Conservation (phyloP, 1,139 yeast genomes). For the Debaryomyces fabryi region DNA sequence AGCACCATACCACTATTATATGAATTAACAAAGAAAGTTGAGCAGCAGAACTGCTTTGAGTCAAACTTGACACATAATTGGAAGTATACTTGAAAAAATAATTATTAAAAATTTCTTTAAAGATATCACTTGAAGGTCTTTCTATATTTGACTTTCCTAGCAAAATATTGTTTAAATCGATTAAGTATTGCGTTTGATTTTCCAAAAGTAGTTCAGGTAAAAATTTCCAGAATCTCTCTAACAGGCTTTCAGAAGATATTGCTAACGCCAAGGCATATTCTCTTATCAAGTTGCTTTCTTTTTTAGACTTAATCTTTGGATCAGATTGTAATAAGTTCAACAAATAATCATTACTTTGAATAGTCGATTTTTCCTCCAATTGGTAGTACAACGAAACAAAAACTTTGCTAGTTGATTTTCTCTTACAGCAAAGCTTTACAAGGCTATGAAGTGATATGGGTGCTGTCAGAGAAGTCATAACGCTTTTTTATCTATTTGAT, state of each 20-base stretch:
- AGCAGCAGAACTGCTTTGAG: background rate
- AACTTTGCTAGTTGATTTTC: conserved; percentile 18
- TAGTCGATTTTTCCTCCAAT: conserved; percentile 15
- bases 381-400: conserved; percentile 24
- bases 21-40: conserved; percentile 8
- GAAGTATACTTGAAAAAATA: conserved; percentile 9
- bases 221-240: conserved; percentile 14
- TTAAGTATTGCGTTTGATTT: conserved; percentile 14
- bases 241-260: conserved; percentile 9
- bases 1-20: conserved; percentile 13
- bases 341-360: conserved; percentile 19
- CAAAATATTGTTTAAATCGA: conserved; percentile 12
- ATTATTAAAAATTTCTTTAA: conserved; percentile 6
- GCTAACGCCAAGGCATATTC: conserved; percentile 13
- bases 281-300: background rate
- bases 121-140: conserved; percentile 4
- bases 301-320: background rate
- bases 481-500: background rate
- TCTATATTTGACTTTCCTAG: background rate
- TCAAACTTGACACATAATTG: conserved; percentile 10
- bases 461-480: conserved; percentile 1
- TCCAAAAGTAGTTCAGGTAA: conserved; percentile 7
- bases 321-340: conserved; percentile 18
- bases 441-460: conserved; percentile 17
- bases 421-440: conserved; percentile 17